Base-by-base conservation (phyloP, 257 asterid species). In the Ilex aquifolium region DNA sequence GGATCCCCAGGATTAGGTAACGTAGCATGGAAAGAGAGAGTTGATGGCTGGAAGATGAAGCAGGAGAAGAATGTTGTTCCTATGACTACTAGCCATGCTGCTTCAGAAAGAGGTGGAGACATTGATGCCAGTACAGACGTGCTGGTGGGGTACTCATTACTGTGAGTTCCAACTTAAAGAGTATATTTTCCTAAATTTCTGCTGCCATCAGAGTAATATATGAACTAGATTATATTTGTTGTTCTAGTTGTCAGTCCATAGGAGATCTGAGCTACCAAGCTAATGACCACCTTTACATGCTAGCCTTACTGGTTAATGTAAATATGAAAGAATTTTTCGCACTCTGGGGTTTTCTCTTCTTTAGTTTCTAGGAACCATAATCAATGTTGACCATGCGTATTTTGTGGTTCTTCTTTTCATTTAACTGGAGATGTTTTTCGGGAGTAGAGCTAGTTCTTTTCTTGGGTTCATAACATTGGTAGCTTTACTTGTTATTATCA, bases 21-120 rank as follows among this genome's bases (percentile, higher is more conserved):
- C 79, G 97, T 92, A 77, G 97, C 99, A 68, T 92, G 99, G 97
- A 92, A 89, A 81, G 97, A 92, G 74, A 89, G 99, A 82, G 97
- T 91, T 49, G 96, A 87, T 71, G 99, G 97, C 77, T 92, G 99
- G 99, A 89, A 89, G 79, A 89, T 89, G 96, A 92, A 92, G 76
- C 97, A 89, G 75, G 96, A 92, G 72, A 93, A 90, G 78, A 88
- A 93, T 72, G 88, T 63, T 58, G 71, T 78, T 56, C 97, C 86
- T 46, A 70, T 92, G 87, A 79, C 96, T 54, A 71, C 87, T 59
- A 89, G 95, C 82, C 95, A 83, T 68, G 94, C 96, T 66, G 95
- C 96, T 77, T 89, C 94, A 21, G 99, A 89, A 82, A 83, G 99
- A 77, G 98, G 96, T 58, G 97, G 91, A 55, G 99, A 92, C 78